Evolutionary conservation across 805 yeast species (phyloP).

Genomic region (Saturnispora kantuleensis): DNA sequence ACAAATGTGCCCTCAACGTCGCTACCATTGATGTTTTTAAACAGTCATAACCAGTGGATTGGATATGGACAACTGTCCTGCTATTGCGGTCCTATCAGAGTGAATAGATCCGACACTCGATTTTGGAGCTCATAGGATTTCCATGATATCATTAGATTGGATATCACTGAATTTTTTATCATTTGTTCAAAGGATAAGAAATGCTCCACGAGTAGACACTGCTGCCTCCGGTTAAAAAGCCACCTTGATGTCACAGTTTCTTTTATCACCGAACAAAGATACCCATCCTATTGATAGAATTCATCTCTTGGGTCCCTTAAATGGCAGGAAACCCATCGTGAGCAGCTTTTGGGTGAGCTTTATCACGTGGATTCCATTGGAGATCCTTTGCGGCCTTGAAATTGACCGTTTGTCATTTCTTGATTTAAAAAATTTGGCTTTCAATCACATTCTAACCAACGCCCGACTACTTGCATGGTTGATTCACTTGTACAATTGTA

Average conservation of each 20-base stretch:
- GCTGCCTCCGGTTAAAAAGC: not conserved
- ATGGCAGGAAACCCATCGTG: not conserved
- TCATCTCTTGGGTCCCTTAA: not conserved
- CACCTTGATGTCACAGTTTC: not conserved
- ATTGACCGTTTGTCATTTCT: not conserved
- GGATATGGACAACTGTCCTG: not conserved
- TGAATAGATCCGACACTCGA: not conserved
- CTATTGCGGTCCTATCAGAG: not conserved
- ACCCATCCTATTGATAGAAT: not conserved
- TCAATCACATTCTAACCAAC: not conserved
- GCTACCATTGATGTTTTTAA: not conserved
- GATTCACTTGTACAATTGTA: not conserved
- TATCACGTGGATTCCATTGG: not conserved
- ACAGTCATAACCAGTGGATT: not conserved
- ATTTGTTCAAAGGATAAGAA: not conserved
- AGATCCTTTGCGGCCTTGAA: not conserved
- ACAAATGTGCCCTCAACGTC: not conserved
- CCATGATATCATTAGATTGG: not conserved
- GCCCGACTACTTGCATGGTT: not conserved
- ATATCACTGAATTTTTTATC: not conserved
- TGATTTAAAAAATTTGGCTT: not conserved
- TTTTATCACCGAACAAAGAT: not conserved
- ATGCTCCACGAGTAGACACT: not conserved
- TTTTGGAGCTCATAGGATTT: slow-evolving; percentile 1
- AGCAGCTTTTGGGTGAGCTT: not conserved